Evolutionary conservation across 2,329 filamentous ascomycete genomes (phyloP).

Genomic region (Apiospora marii): DNA sequence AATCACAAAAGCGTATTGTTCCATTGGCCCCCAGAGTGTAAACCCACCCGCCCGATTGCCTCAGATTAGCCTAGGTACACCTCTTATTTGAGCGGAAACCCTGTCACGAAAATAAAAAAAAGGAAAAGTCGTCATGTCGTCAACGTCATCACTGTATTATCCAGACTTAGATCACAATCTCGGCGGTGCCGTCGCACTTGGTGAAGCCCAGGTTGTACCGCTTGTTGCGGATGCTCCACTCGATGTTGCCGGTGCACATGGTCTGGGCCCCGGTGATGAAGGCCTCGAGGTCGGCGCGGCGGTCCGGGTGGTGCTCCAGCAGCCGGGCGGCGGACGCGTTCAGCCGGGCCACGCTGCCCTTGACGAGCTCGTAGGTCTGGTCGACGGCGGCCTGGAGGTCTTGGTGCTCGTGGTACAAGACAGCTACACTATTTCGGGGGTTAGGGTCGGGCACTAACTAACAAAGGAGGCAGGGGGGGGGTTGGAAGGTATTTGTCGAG

Average conservation of each 20-base stretch:
- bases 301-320: slow-evolving; percentile 26
- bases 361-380: slow-evolving; percentile 28
- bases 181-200: slow-evolving; percentile 31
- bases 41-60: no score
- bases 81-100: no score
- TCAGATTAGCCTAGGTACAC: no score
- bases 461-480: no score
- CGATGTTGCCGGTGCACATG: slow-evolving; percentile 32
- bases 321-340: slow-evolving; percentile 23
- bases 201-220: slow-evolving; percentile 29
- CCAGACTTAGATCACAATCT: slow-evolving; percentile 26
- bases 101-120: no score
- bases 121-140: no score
- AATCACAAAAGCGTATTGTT: no score
- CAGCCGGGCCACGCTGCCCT: slow-evolving; percentile 22
- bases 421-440: slow-evolving; percentile 22
- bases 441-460: no score
- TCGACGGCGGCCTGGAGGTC: slow-evolving; percentile 30
- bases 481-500: no score
- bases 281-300: slow-evolving; percentile 24
- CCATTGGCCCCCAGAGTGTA: no score
- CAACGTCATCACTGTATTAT: no score
- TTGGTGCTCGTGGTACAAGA: slow-evolving; percentile 31
- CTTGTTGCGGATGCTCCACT: slow-evolving; percentile 29
- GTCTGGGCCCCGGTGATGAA: slow-evolving; percentile 26